Evolutionary conservation across 352 stramenopile genomes (phyloP).

Genomic region (Pythium scleroteichum): DNA sequence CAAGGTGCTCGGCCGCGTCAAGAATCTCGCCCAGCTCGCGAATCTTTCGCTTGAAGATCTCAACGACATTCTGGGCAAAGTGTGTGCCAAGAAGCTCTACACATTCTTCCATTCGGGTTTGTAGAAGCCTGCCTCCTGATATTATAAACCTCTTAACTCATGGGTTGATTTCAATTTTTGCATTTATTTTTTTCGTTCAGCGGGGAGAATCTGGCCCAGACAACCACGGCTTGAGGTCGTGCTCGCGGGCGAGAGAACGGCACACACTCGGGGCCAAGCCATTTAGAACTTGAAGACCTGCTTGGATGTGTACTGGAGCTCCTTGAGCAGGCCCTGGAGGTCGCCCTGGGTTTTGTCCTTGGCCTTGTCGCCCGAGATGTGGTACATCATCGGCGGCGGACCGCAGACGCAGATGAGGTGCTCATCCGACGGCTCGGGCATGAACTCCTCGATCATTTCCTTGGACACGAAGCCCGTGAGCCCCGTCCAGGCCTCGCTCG

Average conservation of each 20-base stretch:
- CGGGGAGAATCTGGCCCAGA: too few relatives aligned
- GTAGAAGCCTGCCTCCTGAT: constrained; percentile 15
- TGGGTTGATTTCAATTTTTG: constrained; percentile 8
- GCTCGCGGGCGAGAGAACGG: neutral
- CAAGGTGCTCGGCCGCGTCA: constrained; percentile 67
- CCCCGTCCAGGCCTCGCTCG: constrained; percentile 62
- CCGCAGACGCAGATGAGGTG: constrained; percentile 88
- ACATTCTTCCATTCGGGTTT: constrained; percentile 77
- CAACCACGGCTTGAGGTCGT: too few relatives aligned
- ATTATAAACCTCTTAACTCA: neutral
- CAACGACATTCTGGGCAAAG: constrained; percentile 66
- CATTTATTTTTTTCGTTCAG: neutral
- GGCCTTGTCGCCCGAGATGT: constrained; percentile 85
- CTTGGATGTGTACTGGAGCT: constrained; percentile 72
- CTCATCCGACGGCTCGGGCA: constrained; percentile 78
- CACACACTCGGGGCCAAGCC: neutral
- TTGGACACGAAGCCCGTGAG: constrained; percentile 76
- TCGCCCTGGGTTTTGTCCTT: constrained; percentile 86
- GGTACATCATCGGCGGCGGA: constrained; percentile 89
- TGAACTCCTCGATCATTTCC: constrained; percentile 83
- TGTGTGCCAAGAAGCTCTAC: constrained; percentile 75
- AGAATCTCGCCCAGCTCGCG: constrained; percentile 78
- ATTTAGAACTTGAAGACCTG: constrained; percentile 88
- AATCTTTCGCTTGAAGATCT: constrained; percentile 63
- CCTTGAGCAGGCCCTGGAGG: constrained; percentile 84